phyloP scores from a whole-genome alignment of 2,329 filamentous ascomycete species.

The Zasmidium citrigriseum region DNA sequence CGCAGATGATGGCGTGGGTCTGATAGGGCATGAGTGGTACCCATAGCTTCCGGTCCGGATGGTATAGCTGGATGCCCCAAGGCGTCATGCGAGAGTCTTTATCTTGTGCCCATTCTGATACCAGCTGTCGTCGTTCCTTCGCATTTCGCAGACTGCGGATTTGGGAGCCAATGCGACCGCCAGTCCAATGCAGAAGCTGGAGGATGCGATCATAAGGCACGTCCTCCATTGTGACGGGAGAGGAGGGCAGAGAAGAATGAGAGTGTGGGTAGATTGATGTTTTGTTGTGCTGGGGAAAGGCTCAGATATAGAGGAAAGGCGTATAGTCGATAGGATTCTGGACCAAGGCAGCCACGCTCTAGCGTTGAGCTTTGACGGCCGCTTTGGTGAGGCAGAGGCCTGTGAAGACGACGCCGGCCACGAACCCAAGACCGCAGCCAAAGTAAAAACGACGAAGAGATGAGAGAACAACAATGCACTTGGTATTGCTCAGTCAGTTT shows the following conservation, averaged over 20 bases:
- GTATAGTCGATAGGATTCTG: not conserved
- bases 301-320: not conserved
- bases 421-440: not conserved
- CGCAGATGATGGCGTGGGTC: slow-evolving; percentile 2
- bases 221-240: not conserved
- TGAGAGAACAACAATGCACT: not conserved
- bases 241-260: not conserved
- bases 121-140: not conserved
- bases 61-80: slow-evolving; percentile 7
- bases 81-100: slow-evolving; percentile 7
- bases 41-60: not conserved
- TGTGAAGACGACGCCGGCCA: not conserved
- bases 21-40: not conserved
- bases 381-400: not conserved
- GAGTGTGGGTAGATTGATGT: not conserved
- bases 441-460: not conserved
- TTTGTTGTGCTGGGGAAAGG: not conserved
- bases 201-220: not conserved
- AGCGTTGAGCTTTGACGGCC: not conserved
- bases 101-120: not conserved
- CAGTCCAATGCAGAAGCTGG: not conserved
- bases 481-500: too few species aligned
- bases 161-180: not conserved
- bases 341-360: not conserved
- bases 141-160: not conserved